These are phyloP conservation scores for Parathielavia hyrcaniae DNA, from an alignment of 495 filamentous ascomycete species.

Conservation along the genomic window DNA sequence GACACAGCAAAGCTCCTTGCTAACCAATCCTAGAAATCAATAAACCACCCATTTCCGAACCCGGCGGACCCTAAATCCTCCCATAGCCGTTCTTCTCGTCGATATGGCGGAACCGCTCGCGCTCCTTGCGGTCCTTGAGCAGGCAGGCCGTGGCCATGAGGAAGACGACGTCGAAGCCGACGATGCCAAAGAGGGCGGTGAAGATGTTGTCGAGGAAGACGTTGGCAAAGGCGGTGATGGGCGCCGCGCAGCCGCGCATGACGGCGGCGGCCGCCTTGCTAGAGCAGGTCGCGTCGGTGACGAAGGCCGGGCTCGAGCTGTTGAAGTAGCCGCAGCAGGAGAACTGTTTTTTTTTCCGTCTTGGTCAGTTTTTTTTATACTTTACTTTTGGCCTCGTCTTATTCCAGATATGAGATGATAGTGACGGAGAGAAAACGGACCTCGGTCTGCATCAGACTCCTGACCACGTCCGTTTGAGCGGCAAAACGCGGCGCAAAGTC, in stretches of 20 bases:
- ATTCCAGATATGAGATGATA: too few species aligned
- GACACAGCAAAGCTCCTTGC: not conserved
- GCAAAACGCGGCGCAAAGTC: slow-evolving; percentile 53
- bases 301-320: slow-evolving; percentile 57
- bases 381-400: too few species aligned
- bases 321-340: slow-evolving; percentile 70
- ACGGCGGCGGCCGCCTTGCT: slow-evolving; percentile 58
- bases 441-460: slow-evolving; percentile 59
- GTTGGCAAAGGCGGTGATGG: slow-evolving; percentile 59
- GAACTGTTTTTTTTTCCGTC: slow-evolving; percentile 44
- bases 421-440: slow-evolving; percentile 43
- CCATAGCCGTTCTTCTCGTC: slow-evolving; percentile 60
- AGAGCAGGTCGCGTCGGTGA: slow-evolving; percentile 54
- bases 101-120: slow-evolving; percentile 61
- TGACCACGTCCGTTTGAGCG: slow-evolving; percentile 43
- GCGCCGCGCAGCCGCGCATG: slow-evolving; percentile 56
- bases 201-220: slow-evolving; percentile 65
- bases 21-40: not conserved
- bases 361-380: too few species aligned
- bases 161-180: slow-evolving; percentile 58
- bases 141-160: slow-evolving; percentile 62
- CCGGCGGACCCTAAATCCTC: slow-evolving; percentile 29
- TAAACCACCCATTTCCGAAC: not conserved
- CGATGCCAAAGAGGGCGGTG: slow-evolving; percentile 68
- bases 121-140: slow-evolving; percentile 65